Conservation (phyloP, 805 yeast species). For the Candida boleticola region DNA sequence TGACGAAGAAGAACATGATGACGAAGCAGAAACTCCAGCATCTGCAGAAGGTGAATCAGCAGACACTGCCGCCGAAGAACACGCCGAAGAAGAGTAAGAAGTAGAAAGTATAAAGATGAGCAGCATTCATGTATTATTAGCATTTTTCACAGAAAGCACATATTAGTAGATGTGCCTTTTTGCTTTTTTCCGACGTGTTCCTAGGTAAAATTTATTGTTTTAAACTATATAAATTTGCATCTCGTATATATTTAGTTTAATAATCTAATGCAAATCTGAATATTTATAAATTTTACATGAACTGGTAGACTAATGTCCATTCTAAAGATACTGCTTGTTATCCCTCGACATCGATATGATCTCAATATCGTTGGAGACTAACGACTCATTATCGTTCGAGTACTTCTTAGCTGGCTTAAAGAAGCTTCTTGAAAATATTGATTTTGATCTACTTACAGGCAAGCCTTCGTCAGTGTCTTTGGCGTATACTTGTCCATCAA, state of each 20-base stretch:
- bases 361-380: background rate
- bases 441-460: background rate
- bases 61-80: constrained; percentile 13
- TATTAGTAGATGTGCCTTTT: background rate
- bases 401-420: background rate
- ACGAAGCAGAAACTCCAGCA: constrained; percentile 15
- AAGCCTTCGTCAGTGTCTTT: background rate
- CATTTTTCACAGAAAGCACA: background rate
- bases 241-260: background rate
- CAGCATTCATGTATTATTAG: background rate
- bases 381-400: background rate
- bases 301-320: background rate
- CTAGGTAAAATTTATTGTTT: constrained; percentile 2
- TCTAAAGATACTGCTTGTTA: background rate
- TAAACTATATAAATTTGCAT: background rate
- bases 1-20: constrained; percentile 26
- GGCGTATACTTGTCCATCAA: too few relatives aligned
- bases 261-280: constrained; percentile 1
- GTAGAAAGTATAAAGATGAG: background rate
- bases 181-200: background rate
- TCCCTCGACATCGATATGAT: constrained; percentile 1
- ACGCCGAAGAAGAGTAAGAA: constrained; percentile 13
- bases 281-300: background rate
- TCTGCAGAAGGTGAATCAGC: constrained; percentile 6
- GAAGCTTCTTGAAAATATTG: background rate